A percentile compares a stretch with the other conserved stretches of the same genome.
These are phyloP conservation scores for Ogataea salicorniae DNA, from an alignment of 805 yeast genomes.

Conservation along the genomic window DNA sequence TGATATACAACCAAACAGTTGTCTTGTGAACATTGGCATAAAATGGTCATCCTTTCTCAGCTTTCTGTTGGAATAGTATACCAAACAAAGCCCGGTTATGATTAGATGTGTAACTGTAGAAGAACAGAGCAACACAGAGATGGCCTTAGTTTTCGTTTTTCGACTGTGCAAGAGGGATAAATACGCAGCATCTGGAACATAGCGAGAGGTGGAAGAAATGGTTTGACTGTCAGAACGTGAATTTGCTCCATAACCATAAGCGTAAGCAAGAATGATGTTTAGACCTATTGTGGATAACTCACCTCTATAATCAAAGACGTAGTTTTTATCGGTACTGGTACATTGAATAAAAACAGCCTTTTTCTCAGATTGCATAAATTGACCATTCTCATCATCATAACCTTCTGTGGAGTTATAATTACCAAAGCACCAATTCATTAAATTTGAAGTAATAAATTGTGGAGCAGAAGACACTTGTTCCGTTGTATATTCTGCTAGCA, in stretches of 20 bases:
- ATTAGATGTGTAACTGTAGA: constrained; percentile 28
- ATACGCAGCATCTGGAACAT: constrained; percentile 25
- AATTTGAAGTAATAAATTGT: constrained; percentile 37
- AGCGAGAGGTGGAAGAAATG: constrained; percentile 11
- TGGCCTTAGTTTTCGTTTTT: constrained; percentile 20
- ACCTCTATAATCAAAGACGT: constrained; percentile 41
- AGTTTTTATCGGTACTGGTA: constrained; percentile 12
- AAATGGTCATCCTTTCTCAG: constrained; percentile 29
- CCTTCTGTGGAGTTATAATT: constrained; percentile 25
- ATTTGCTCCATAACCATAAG: constrained; percentile 32
- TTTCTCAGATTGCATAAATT: constrained; percentile 1
- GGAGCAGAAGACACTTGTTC: constrained; percentile 44
- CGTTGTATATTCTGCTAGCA: constrained; percentile 42
- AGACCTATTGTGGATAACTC: constrained; percentile 38
- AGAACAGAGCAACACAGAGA: constrained; percentile 28
- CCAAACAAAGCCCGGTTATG: constrained; percentile 27
- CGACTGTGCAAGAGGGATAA: constrained; percentile 16
- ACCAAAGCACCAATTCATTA: constrained; percentile 44
- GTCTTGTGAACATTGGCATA: constrained; percentile 31
- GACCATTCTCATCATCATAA: constrained; percentile 1
- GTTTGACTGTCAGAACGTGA: constrained; percentile 3
- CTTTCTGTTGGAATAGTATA: constrained; percentile 36
- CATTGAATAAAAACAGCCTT: constrained; percentile 13
- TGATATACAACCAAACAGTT: constrained; percentile 34
- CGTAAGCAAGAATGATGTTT: constrained; percentile 43